A percentile compares a stretch with the other conserved stretches of the same genome.
These are phyloP conservation scores for Wickerhamomyces subpelliculosus DNA, from an alignment of 805 yeast genomes.

Conservation along the genomic window DNA sequence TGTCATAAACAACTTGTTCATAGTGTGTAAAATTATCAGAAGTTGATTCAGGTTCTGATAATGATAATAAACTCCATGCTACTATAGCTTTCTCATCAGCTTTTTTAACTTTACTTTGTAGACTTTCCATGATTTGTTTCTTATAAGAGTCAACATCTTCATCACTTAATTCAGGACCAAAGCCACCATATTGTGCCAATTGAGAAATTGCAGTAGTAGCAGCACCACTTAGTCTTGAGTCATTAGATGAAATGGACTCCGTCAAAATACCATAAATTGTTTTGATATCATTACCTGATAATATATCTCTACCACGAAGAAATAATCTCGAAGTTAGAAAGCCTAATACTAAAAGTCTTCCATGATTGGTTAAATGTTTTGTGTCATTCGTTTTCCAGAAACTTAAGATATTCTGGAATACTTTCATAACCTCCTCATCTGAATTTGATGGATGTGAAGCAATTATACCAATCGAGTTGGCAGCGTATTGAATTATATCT, in stretches of 20 bases:
- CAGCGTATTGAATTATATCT: constrained; percentile 27
- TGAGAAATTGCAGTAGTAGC: constrained; percentile 25
- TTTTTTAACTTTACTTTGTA: constrained; percentile 40
- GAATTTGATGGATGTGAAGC: constrained; percentile 32
- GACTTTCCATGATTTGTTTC: constrained; percentile 18
- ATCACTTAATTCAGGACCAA: constrained; percentile 16
- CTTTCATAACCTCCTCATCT: constrained; percentile 7
- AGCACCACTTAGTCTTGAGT: constrained; percentile 8
- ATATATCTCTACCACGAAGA: constrained; percentile 9
- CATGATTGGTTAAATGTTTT: constrained; percentile 6
- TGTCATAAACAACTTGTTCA: constrained; percentile 41
- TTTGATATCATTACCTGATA: not conserved
- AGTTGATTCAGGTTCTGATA: constrained; percentile 25
- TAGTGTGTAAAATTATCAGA: constrained; percentile 21
- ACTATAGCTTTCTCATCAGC: constrained; percentile 53
- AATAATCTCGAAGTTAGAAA: constrained; percentile 40
- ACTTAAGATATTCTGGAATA: constrained; percentile 6
- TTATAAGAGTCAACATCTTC: constrained; percentile 18
- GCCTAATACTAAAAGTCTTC: constrained; percentile 28
- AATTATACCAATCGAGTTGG: constrained; percentile 42
- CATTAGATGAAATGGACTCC: constrained; percentile 5
- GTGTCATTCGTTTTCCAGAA: constrained; percentile 7
- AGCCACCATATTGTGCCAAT: constrained; percentile 32
- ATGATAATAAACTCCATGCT: constrained; percentile 48
- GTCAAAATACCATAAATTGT: constrained; percentile 1